Evolutionary conservation across 495 filamentous ascomycete species (phyloP), one percentile per base, ranked within the genome.

Genomic region (Copromyces sp.): DNA sequence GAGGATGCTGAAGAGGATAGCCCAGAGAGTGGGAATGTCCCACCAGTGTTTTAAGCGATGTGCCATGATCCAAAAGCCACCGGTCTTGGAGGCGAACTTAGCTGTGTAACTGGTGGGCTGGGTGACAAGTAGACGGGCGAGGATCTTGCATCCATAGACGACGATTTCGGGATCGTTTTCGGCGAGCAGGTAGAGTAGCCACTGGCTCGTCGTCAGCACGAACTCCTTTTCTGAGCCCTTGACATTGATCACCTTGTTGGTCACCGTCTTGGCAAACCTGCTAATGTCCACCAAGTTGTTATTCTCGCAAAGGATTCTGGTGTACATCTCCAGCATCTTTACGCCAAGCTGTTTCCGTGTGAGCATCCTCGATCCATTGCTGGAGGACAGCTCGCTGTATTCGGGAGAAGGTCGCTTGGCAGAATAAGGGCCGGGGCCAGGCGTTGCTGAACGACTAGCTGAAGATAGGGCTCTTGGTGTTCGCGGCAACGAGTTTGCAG

Each of bases 211-310:
- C 70, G 79, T 88, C 80, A 88, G 84, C 76, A 81, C 75, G 68
- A 74, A 77, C 68, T 74, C 69, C 35, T 73, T 42, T 71, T 44
- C 69, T 70, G 69, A 75, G 68, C 68, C 74, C 70, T 72, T 71
- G 32, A 69, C 53, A 69, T 74, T 71, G 83, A 87, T 77, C 85
- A 95, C 94, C 89, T 97, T 98, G 75, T 95, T 97, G 38, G 96
- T 98, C 4, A 98, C 95, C 2, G 94, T 95, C 82, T 90, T 93
- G 17, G 95, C 93, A 83, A 99, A 99, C 76, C 92, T 95, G 77
- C 88, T 89, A 69, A 97, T 89, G 42, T 90, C 90, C n/a, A 78
- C 81, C 16, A 83, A 80, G 73, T 90, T 92, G 45, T 84, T 84
- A 74, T 89, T 87, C 70, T 92, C 89, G 75, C 93, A 97, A n/a